Base-by-base conservation (phyloP, 225 moss, liverwort and hornwort species). In the Takakia lepidozioides region DNA sequence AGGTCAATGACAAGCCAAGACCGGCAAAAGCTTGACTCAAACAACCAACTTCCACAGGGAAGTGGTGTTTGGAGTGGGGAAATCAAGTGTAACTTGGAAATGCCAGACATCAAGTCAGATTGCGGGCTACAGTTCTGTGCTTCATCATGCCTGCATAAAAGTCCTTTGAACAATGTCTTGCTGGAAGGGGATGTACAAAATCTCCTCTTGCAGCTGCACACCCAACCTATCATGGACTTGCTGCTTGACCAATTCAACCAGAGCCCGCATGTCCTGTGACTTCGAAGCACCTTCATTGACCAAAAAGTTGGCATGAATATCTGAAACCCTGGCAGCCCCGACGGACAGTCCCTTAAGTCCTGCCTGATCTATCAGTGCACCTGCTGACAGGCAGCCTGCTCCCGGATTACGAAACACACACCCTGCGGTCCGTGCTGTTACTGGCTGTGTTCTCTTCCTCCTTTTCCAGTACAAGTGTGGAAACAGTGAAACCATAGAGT, bases 391-490 rank as follows among this genome's bases (percentile, higher is more conserved):
- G 25, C 43, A 70, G 2, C 77, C 86, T 9, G 26, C 36, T 49
- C 95, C 87, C 15, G 90, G 91, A 36, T 91, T 98, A 16, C 83
- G 80, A 43, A 98, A 98, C 3, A 98, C 82, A 66, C 91, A 91
- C 25, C 98, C 98, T 45, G 76, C 91, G 36, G 80, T 87, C 37
- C 61, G 75, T 51, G 78, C 81, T 5, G 83, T 60, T 38, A 91
- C 60, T 47, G 98, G 91, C 34, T 98, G 98, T 2, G 80, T 83
- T 64, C 56, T 72, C 56, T 56, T 81, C 25, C 98, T 78, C 63
- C 95, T 98, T 69, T 47, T 22, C 10, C 27, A 44, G 1, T 35
- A 44, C 14, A 24, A 24, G 15, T 18, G 1, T n/a, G 25, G 14
- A 17, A 25, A 3, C n/a, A n/a, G n/a, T n/a, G n/a, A n/a, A n/a